Evolutionary conservation across 78 protist species (phyloP), one percentile per base, ranked within the genome.

Genomic region (Tieghemostelium lacteum): DNA sequence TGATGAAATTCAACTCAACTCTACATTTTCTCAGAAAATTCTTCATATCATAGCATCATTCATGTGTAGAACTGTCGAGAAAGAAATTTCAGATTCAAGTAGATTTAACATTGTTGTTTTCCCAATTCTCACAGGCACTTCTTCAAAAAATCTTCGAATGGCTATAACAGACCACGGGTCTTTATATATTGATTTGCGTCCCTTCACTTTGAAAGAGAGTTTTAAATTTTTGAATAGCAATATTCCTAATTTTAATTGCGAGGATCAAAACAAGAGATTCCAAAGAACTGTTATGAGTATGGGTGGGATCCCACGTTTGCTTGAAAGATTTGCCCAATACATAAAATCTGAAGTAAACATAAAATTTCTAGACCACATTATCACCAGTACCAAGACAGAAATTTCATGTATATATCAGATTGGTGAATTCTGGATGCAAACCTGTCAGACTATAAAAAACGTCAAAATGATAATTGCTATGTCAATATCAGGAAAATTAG

Each of bases 271-370:
- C 52, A 6, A 6, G 10, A 6, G 52, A 6, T 45, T 45, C 52
- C 6, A 6, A 45, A 10, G 24, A 19, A 36, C 26, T 17, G 40
- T 64, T 4, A 64, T 29, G 26, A 29, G 42, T 12, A 64, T 64
- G 71, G 71, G 71, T 24, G 71, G 71, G n/a, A 36, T 64, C 14
- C 71, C 71, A 8, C 71, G 37, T 5, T 28, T 64, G 37, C n/a
- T 64, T 8, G 37, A 29, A 3, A 29, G 10, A 12, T 64, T 64
- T 12, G 28, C 5, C 16, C 16, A 20, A 14, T 19, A 36, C 42
- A 64, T 64, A 16, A 29, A 29, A 36, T 36, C 3, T 14, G 71
- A 64, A 12, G 14, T 29, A 16, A 12, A 4, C 4, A 14, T 64
- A 8, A 12, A 31, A 12, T n/a, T 28, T 12, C 5, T 64, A 36